phyloP scores from a whole-genome alignment of 208 protist genomes.

The Leishmania tarentolae region DNA sequence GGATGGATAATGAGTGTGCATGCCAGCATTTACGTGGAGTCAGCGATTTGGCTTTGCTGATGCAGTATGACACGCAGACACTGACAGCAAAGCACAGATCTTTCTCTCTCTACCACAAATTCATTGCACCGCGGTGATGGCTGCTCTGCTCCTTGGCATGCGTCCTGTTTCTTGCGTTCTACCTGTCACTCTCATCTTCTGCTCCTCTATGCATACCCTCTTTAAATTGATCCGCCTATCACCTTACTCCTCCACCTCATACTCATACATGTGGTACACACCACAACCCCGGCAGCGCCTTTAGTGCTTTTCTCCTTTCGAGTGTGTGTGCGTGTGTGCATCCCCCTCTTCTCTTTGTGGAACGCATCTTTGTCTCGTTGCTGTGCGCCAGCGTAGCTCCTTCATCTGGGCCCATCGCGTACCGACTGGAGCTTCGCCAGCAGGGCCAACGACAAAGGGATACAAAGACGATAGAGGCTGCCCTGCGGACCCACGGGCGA shows the following conservation, averaged over 20 bases:
- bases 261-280: neutral
- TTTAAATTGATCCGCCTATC: no score
- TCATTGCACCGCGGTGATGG: neutral
- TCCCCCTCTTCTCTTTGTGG: neutral
- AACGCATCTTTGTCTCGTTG: neutral
- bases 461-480: neutral
- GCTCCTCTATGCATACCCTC: neutral
- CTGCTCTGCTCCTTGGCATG: neutral
- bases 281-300: neutral
- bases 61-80: no score
- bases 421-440: neutral
- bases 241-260: neutral
- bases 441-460: neutral
- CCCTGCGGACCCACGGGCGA: conserved; percentile 17
- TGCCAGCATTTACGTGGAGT: neutral
- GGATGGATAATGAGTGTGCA: neutral
- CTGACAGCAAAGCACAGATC: neutral
- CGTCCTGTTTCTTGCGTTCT: neutral
- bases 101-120: neutral
- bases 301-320: neutral
- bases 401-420: neutral
- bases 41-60: neutral
- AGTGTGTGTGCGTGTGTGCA: neutral
- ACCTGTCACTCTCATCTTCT: conserved; percentile 13
- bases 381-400: neutral